These are phyloP conservation scores for Erodium trifolium DNA, from an alignment of 441 rosid species.

Conservation along the genomic window DNA sequence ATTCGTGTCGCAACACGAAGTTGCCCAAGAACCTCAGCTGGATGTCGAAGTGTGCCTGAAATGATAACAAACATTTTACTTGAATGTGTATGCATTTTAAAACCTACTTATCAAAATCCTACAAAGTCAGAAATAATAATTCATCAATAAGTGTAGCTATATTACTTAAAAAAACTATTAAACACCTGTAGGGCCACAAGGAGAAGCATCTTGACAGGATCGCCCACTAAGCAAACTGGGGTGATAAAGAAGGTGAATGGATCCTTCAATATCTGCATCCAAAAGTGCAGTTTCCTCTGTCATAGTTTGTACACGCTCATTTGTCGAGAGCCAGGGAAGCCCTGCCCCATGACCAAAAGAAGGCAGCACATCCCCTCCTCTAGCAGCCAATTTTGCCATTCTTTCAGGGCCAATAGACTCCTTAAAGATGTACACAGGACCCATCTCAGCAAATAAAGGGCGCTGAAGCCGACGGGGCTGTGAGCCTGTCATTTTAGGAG, in stretches of 20 bases:
- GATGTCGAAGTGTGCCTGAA: constrained; percentile 73
- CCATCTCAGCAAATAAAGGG: constrained; percentile 99
- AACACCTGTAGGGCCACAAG: constrained; percentile 85
- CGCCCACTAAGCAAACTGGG: constrained; percentile 84
- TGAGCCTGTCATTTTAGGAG: constrained; percentile 96
- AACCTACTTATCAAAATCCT: neutral
- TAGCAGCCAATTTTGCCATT: constrained; percentile 81
- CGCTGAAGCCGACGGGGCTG: constrained; percentile 97
- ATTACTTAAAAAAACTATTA: constrained; percentile 3
- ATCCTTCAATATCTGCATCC: constrained; percentile 88
- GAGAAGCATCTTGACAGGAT: constrained; percentile 97
- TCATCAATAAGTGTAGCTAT: neutral
- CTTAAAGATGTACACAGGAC: constrained; percentile 90
- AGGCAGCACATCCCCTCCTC: constrained; percentile 95
- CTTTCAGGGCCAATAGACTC: constrained; percentile 89
- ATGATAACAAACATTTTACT: constrained; percentile 13
- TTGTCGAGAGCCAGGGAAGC: constrained; percentile 89
- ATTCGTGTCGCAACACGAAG: constrained; percentile 86
- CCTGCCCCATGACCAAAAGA: constrained; percentile 93
- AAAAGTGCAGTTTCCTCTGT: constrained; percentile 78
- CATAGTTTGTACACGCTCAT: constrained; percentile 46
- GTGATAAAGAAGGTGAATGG: constrained; percentile 82
- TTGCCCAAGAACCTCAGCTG: constrained; percentile 99
- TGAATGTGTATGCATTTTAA: too few relatives aligned
- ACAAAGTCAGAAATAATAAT: neutral